Base-by-base conservation (phyloP, 257 asterid species). In the Fraxinus cuspidata region DNA sequence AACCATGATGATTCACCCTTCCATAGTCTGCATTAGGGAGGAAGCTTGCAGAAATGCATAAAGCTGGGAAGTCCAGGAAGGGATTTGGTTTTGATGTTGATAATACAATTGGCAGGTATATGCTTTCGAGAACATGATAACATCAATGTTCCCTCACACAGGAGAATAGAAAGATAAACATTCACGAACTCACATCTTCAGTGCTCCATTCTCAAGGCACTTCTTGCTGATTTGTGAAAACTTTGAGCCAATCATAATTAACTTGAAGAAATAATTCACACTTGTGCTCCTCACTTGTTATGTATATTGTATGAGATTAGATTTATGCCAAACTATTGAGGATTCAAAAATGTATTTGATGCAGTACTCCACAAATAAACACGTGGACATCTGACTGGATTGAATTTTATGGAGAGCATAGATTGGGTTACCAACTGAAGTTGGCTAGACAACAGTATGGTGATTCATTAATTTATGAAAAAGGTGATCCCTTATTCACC, bases 31-130 rank as follows among this genome's bases (percentile, higher is more conserved):
- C 79, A 80, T 87, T 95, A 85, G 99, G 99, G 81, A 89, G 96
- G 92, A 95, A 91, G 90, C 97, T 95, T 31, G 99, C 96, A 77
- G 97, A 91, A 86, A 95, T 95, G 99, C 98, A 95, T 84, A 95
- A 88, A 83, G 92, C 88, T 7, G 96, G 88, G 51, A 93, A 88
- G 79, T 91, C 93, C 5, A 82, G 77, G 35, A 93, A 91, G 71
- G 99, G 98, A 8, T 95, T 86, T 74, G 99, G 99, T 72, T 92
- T 95, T 82, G 86, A 91, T 56, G 97, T 95, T 66, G 92, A 90
- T 64, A 95, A 95, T 77, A 95, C 99, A 72, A 93, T 95, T 72
- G 98, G 99, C 82, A 95, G 99, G 98, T 95, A 85, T 65, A 28
- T 28, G 28, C 71, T 35, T 44, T 19, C 34, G 23, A 28, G 34